Percentiles rank a stretch among this genome's conserved stretches.
Conservation (phyloP, 371 early-diverging fungal genomes). For the Mucor circinelloides region DNA sequence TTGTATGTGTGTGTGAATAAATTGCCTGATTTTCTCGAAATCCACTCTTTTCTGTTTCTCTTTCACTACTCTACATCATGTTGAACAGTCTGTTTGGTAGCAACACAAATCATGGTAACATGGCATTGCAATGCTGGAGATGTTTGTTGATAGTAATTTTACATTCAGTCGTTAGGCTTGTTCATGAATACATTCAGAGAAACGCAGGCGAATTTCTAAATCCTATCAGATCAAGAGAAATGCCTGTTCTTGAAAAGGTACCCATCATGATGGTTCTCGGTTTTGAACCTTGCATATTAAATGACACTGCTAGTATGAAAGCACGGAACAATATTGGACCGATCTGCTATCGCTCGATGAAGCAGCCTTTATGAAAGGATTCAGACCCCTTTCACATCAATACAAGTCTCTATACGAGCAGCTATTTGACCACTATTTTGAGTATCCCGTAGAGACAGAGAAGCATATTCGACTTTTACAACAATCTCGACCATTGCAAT, state of each 20-base stretch:
- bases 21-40: neutral
- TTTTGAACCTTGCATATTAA: neutral
- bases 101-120: neutral
- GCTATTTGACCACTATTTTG: slow-evolving; percentile 22
- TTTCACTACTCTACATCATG: neutral
- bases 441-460: slow-evolving; percentile 7
- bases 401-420: slow-evolving; percentile 16
- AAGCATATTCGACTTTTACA: neutral
- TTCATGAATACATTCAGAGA: slow-evolving; percentile 18
- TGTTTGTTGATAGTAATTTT: neutral
- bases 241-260: neutral
- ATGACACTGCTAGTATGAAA: neutral
- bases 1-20: neutral
- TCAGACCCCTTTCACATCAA: slow-evolving; percentile 10
- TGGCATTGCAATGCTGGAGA: neutral
- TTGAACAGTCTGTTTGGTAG: neutral
- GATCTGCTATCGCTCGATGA: neutral
- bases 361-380: slow-evolving; percentile 20
- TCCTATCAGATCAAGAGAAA: slow-evolving; percentile 3
- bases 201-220: slow-evolving; percentile 17
- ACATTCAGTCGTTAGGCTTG: neutral
- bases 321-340: slow-evolving; percentile 8
- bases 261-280: neutral
- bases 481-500: neutral
- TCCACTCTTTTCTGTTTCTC: neutral